Percentiles rank a stretch among this genome's conserved stretches.
Evolutionary conservation across 179 eudicot genomes (phyloP).

Genomic region (Carnegiea gigantea): DNA sequence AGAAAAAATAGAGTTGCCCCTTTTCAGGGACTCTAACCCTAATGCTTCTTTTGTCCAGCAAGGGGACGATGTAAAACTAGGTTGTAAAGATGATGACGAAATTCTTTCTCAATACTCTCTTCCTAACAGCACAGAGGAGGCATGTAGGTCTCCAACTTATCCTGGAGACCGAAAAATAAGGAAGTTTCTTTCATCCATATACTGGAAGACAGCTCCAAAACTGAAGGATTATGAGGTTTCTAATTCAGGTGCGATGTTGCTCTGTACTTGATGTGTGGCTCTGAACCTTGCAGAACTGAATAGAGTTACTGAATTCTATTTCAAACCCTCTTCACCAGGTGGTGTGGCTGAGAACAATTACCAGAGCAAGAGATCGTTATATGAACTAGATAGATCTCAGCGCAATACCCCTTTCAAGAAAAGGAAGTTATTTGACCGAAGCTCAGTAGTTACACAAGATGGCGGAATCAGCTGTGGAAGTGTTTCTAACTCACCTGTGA

Average conservation of each 20-base stretch:
- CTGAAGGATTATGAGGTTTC: constrained; percentile 56
- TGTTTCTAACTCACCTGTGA: constrained; percentile 69
- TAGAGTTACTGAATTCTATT: not conserved
- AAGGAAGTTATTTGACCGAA: constrained; percentile 56
- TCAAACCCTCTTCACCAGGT: constrained; percentile 33
- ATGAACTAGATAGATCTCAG: constrained; percentile 55
- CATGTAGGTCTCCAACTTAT: constrained; percentile 46
- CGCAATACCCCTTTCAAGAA: constrained; percentile 60
- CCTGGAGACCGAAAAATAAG: constrained; percentile 51
- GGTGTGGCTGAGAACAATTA: constrained; percentile 43
- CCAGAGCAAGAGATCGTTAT: constrained; percentile 48
- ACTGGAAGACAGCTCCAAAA: constrained; percentile 80
- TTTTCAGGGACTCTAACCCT: constrained; percentile 48
- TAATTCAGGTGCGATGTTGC: constrained; percentile 47
- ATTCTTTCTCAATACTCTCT: constrained; percentile 58
- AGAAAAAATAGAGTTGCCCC: constrained; percentile 58
- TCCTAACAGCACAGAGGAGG: constrained; percentile 49
- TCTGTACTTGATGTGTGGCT: constrained; percentile 19
- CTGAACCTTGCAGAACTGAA: not conserved
- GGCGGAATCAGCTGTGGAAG: constrained; percentile 77
- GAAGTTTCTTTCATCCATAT: constrained; percentile 67
- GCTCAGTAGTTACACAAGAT: constrained; percentile 48
- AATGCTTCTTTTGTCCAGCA: constrained; percentile 44
- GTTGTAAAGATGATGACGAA: constrained; percentile 89
- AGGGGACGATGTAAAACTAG: constrained; percentile 59